Base-by-base conservation (phyloP, 805 yeast genomes). In the Kockiozyma suomiensis region DNA sequence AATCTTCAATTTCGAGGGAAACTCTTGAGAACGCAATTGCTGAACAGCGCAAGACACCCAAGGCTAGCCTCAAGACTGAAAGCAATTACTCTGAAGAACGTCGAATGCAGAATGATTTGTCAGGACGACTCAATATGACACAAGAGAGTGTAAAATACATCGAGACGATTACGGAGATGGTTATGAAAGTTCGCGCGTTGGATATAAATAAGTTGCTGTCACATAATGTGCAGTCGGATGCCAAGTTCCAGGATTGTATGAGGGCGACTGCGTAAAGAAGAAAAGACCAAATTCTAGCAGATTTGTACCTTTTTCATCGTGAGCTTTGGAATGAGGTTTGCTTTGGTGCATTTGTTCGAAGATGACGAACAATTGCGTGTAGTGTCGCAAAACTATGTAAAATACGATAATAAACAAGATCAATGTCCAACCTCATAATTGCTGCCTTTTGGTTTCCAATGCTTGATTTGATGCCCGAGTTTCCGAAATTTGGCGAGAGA, bases 141-240 rank as follows among this genome's bases (percentile, higher is more conserved):
- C 28, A 25, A 3, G 55, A 56, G 23, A 56, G 55, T 3, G 23
- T 41, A 33, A 41, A 37, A 23, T 42, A 49, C 25, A 17, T 50
- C 10, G 23, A 21, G 12, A 50, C 40, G 43, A 33, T 56, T 4
- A 6, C 43, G 26, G 19, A 21, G n/a, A 49, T 48, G 59, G 30
- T 23, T 4, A 33, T 50, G 48, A 50, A 42, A 26, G 40, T 56
- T 49, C 54, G 50, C n/a, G 32, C 41, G 26, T 17, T 56, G 42
- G 19, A 23, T 15, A 19, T 35, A 10, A 48, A 56, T 35, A 21
- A 25, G 37, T 21, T 56, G 43, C 41, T 30, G 17, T 25, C 15
- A 13, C 48, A 48, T 4, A 28, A 28, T 19, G 32, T 26, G 8
- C 5, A 35, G 7, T 28, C 21, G 4, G 19, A 23, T 25, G 35